phyloP scores from a whole-genome alignment of 164 flowering plant genomes.

The Dillenia turbinata region DNA sequence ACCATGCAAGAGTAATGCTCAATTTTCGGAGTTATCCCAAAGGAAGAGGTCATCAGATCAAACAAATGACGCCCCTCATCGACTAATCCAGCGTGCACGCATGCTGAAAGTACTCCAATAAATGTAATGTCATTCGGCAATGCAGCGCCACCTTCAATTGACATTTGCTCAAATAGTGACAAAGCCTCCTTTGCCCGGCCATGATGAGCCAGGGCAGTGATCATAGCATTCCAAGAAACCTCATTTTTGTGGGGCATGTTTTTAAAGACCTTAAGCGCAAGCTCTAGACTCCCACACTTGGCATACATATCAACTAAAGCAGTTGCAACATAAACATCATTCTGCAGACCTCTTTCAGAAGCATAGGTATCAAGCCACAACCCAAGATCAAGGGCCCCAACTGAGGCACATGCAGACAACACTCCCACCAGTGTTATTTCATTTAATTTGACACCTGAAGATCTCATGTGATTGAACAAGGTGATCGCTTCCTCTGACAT shows the following conservation, averaged over 20 bases:
- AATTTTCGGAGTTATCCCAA: constrained; percentile 53
- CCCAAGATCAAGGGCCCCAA: constrained; percentile 56
- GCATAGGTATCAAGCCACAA: constrained; percentile 43
- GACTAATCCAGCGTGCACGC: constrained; percentile 66
- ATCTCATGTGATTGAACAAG: constrained; percentile 38
- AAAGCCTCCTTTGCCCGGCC: constrained; percentile 47
- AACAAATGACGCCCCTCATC: constrained; percentile 47
- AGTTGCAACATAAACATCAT: constrained; percentile 41
- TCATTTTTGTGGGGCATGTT: constrained; percentile 49
- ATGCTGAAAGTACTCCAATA: constrained; percentile 55
- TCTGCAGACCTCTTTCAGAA: constrained; percentile 24
- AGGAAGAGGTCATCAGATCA: constrained; percentile 34
- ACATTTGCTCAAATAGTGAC: constrained; percentile 42
- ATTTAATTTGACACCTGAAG: constrained; percentile 27
- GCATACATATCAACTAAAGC: constrained; percentile 57
- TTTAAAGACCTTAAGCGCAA: constrained; percentile 43
- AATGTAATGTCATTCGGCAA: constrained; percentile 56
- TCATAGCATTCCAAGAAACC: constrained; percentile 68
- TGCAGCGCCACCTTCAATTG: constrained; percentile 18
- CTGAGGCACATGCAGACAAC: constrained; percentile 52
- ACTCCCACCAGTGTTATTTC: constrained; percentile 39
- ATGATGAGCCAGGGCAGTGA: constrained; percentile 58
- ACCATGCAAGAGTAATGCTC: constrained; percentile 74
- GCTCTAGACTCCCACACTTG: constrained; percentile 43
- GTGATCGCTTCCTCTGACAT: constrained; percentile 45